Base-by-base conservation (phyloP, 768 basidiomycete species). In the Boletus patriciae region DNA sequence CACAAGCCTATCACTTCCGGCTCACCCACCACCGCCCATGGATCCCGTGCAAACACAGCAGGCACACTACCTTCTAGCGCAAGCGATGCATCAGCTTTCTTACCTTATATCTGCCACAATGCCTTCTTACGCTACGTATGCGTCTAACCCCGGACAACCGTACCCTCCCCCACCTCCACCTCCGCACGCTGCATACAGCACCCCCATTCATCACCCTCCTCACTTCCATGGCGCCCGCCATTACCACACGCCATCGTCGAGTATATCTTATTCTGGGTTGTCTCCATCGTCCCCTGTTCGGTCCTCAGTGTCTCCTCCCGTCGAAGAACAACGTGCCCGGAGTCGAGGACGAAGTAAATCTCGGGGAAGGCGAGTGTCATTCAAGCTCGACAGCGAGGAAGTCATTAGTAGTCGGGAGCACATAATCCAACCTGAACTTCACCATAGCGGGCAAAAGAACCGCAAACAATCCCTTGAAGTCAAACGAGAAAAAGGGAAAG, bases 291-390 rank as follows among this genome's bases (percentile, higher is more conserved):
- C 83, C 4, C 79, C 83, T 3, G 71, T 78, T 52, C 64, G 52
- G 13, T 62, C 61, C n/a, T 75, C 74, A 2, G 75, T 77, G 4
- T 73, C 79, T 27, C 74, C 80, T 19, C 47, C 71, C 45, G 59
- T 66, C 16, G 66, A 60, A 51, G 68, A 61, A 43, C 74, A 61
- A 43, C 74, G 73, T 52, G 74, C 77, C 0, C 60, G 78, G 27
- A 58, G 57, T 59, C 80, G 80, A 25, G 69, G 73, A 29, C 75
- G 81, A 49, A 84, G 84, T 68, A 77, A 71, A 47, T 83, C 84
- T 19, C 70, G 79, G 31, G 84, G 81, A 10, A 76, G 85, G 55
- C 74, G 75, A 23, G 85, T 86, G 3, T 84, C 84, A 12, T 87
- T 87, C 65, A 74, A 69, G 55, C 61, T 83, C n/a, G 70, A 70